Conservation (phyloP, 495 filamentous ascomycete genomes). For the Gamarada debralockiae region DNA sequence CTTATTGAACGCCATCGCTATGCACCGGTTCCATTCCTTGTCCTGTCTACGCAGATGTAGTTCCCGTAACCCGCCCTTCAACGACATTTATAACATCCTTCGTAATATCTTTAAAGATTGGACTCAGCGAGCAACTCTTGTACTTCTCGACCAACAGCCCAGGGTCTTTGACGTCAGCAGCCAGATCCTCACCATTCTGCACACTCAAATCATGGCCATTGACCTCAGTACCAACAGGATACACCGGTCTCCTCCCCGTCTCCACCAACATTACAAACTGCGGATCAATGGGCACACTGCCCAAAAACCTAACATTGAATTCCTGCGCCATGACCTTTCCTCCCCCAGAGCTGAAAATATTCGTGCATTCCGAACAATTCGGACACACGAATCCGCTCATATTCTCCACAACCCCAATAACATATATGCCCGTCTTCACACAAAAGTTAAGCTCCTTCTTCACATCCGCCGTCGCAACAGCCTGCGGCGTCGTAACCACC, state of each 20-base stretch:
- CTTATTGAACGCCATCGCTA: conserved; percentile 1
- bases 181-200: conserved; percentile 11
- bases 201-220: conserved; percentile 41
- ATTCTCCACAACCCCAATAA: conserved; percentile 92
- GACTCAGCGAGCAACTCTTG: conserved; percentile 67
- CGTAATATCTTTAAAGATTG: conserved; percentile 68
- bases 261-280: conserved; percentile 53
- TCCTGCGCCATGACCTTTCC: conserved; percentile 87
- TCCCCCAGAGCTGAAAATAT: conserved; percentile 87
- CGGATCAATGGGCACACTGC: conserved; percentile 84
- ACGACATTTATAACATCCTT: conserved; percentile 46
- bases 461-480: conserved; percentile 88
- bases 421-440: conserved; percentile 72
- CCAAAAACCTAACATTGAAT: conserved; percentile 78
- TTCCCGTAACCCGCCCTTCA: conserved; percentile 21
- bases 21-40: not conserved
- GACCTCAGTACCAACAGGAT: conserved; percentile 45
- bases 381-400: conserved; percentile 98
- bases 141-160: conserved; percentile 74
- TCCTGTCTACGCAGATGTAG: not conserved
- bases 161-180: conserved; percentile 39
- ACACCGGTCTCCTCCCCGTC: conserved; percentile 44
- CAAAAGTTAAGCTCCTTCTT: conserved; percentile 97
- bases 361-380: conserved; percentile 88
- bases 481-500: conserved; percentile 94